A percentile compares a stretch with the other conserved stretches of the same genome.
These are phyloP conservation scores for Oryza officinalis DNA, from an alignment of 176 grass and related monocot genomes.

Conservation along the genomic window DNA sequence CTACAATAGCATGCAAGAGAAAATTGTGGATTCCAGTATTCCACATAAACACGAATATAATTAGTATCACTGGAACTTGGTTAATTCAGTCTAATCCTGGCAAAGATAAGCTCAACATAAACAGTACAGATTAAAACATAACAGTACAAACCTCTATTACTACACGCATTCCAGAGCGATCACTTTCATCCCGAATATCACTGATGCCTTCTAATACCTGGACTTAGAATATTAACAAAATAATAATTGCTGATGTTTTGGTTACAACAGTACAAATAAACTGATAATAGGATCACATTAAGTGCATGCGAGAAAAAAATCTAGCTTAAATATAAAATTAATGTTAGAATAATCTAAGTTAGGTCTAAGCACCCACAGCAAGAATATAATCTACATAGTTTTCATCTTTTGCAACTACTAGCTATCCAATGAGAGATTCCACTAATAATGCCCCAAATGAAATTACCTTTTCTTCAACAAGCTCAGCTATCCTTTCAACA, in stretches of 20 bases:
- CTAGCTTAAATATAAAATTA: neutral
- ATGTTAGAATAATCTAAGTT: neutral
- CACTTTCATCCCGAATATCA: slow-evolving; percentile 98
- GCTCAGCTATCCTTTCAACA: slow-evolving; percentile 89
- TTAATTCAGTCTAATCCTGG: slow-evolving; percentile 8
- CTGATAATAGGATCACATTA: slow-evolving; percentile 14
- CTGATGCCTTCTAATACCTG: slow-evolving; percentile 94
- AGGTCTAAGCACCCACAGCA: neutral
- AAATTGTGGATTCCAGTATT: slow-evolving; percentile 19
- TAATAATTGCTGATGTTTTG: slow-evolving; percentile 3
- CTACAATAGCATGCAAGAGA: slow-evolving; percentile 46
- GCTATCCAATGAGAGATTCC: neutral
- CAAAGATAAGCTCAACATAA: slow-evolving; percentile 9
- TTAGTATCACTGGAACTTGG: neutral
- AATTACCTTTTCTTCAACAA: slow-evolving; percentile 91
- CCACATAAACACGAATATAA: slow-evolving; percentile 19
- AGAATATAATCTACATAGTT: neutral
- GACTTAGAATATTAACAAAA: slow-evolving; percentile 21
- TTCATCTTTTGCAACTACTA: slow-evolving; percentile 1
- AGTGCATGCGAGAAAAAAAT: neutral
- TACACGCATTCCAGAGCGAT: slow-evolving; percentile 94
- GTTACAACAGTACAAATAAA: neutral
- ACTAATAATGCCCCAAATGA: slow-evolving; percentile 20
- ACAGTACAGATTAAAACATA: slow-evolving; percentile 23
- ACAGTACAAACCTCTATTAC: slow-evolving; percentile 83